Base-by-base conservation (phyloP, 352 stramenopile genomes). In the Phytophthora sp. region DNA sequence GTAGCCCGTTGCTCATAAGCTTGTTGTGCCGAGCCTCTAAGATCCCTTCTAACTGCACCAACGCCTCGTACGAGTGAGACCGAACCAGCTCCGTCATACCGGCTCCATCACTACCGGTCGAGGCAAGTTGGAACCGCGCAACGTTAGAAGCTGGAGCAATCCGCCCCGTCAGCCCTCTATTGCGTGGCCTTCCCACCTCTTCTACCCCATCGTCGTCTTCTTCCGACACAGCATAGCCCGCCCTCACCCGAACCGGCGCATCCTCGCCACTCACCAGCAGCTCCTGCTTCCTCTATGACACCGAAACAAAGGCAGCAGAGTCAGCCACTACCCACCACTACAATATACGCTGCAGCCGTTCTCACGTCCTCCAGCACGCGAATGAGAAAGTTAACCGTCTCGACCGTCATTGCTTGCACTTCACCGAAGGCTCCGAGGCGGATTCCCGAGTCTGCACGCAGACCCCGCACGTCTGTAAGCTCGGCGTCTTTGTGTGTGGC, bases 361-460 rank as follows among this genome's bases (percentile, higher is more conserved):
- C 77, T 13, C 47, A 91, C 83, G 45, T 89, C 76, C 79, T 87
- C 78, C 9, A 94, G 69, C 44, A 86, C 69, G 29, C 73, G 57
- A 15, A 91, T 89, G 13, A 94, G 70, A 47, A 84, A 86, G n/a
- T 90, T 73, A 20, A 94, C 73, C 0, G 86, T 90, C 46, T 89
- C 82, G 7, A 75, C 61, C n/a, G 68, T 63, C 86, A 94, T 90
- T 9, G 44, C 42, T 13, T 54, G 24, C 27, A 94, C 69, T 6
- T 72, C 53, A 2, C 82, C 82, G 46, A 87, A 91, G 7, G 47
- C 55, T 1, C 79, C 79, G 7, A 90, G 54, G 6, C 63, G 46
- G 23, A 83, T 59, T 3, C 41, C 50, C 16, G 21, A 36, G 0
- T 9, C 23, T 31, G 18, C 7, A 38, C 16, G 16, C 7, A 20